Conservation (phyloP, 2,329 filamentous ascomycete genomes). For the Cladophialophora immunda region DNA sequence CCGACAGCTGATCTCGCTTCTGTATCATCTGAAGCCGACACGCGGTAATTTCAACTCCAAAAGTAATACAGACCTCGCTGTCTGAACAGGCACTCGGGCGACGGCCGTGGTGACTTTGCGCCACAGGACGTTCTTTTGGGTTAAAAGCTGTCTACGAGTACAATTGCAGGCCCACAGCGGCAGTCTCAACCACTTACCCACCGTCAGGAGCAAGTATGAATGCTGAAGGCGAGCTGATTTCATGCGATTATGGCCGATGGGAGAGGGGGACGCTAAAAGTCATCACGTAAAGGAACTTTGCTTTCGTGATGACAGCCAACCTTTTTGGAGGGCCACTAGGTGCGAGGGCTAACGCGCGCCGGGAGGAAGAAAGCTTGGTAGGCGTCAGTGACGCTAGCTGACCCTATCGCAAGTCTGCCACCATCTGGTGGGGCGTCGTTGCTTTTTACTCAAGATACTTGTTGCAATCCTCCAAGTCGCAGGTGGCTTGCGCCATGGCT, state of each 20-base stretch:
- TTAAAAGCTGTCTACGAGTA: not conserved
- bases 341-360: not conserved
- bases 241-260: not conserved
- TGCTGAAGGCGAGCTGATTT: not conserved
- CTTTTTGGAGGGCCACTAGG: conserved; percentile 7
- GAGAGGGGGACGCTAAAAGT: not conserved
- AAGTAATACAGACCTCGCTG: not conserved
- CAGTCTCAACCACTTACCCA: not conserved
- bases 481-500: not conserved
- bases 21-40: not conserved
- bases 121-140: not conserved
- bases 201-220: not conserved
- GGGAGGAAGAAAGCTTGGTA: conserved; percentile 3
- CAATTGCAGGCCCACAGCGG: not conserved
- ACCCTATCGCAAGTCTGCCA: not conserved
- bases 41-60: not conserved
- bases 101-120: not conserved
- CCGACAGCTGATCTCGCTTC: not conserved
- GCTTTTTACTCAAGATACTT: not conserved
- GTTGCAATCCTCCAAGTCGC: not conserved
- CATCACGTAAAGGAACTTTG: not conserved
- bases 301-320: conserved; percentile 9
- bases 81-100: not conserved
- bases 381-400: not conserved
- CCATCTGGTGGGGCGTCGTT: not conserved